phyloP scores from a whole-genome alignment of 2,329 filamentous ascomycete species.

The Aspergillus neotritici region DNA sequence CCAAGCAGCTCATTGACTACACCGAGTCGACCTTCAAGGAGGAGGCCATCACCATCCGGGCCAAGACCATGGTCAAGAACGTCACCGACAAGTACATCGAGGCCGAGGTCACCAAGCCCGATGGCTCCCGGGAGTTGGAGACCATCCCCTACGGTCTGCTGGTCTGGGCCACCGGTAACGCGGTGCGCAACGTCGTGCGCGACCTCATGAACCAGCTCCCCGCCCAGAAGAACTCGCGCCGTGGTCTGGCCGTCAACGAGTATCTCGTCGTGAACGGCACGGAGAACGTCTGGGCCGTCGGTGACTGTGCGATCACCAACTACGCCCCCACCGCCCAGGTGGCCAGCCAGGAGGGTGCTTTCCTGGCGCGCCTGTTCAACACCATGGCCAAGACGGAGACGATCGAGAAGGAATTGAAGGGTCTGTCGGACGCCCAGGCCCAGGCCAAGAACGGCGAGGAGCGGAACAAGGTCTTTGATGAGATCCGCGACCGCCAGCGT shows the following conservation, averaged over 20 bases:
- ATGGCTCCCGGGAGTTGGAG: slow-evolving; percentile 76
- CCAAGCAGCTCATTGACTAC: slow-evolving; percentile 98
- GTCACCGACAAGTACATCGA: slow-evolving; percentile 91
- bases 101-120: slow-evolving; percentile 73
- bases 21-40: slow-evolving; percentile 99
- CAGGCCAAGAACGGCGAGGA: slow-evolving; percentile 60
- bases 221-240: slow-evolving; percentile 89
- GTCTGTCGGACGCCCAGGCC: slow-evolving; percentile 60
- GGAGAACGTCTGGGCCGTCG: slow-evolving; percentile 95
- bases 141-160: slow-evolving; percentile 89
- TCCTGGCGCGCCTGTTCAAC: slow-evolving; percentile 94
- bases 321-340: slow-evolving; percentile 98
- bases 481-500: slow-evolving; percentile 84
- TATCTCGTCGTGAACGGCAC: slow-evolving; percentile 97
- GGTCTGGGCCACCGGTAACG: slow-evolving; percentile 97
- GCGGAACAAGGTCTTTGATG: slow-evolving; percentile 55
- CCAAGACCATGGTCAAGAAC: slow-evolving; percentile 98
- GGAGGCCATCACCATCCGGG: slow-evolving; percentile 94
- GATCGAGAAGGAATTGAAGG: slow-evolving; percentile 68
- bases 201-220: slow-evolving; percentile 90
- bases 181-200: slow-evolving; percentile 78
- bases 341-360: slow-evolving; percentile 88
- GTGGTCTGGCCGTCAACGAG: slow-evolving; percentile 94
- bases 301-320: slow-evolving; percentile 94
- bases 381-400: slow-evolving; percentile 93